These are phyloP conservation scores for Myrica gale DNA, from an alignment of 306 rosid species.

Conservation along the genomic window DNA sequence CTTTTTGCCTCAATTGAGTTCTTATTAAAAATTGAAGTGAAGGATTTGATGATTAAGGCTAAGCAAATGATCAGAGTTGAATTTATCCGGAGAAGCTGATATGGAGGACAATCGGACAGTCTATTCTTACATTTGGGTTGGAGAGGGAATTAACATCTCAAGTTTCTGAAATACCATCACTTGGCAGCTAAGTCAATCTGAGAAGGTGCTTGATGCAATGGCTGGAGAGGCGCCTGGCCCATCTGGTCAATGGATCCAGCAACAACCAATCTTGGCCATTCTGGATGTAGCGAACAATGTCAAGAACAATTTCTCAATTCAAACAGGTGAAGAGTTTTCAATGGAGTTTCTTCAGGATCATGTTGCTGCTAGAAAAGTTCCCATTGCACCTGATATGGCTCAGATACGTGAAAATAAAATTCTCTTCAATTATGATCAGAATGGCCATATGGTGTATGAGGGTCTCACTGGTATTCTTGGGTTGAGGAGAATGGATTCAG, in stretches of 20 bases:
- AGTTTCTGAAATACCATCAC: slow-evolving; percentile 22
- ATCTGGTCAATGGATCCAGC: slow-evolving; percentile 38
- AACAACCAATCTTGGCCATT: slow-evolving; percentile 28
- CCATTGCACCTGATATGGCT: slow-evolving; percentile 26
- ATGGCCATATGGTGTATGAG: slow-evolving; percentile 43
- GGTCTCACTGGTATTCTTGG: slow-evolving; percentile 55
- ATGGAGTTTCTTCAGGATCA: slow-evolving; percentile 44
- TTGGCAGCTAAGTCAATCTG: slow-evolving; percentile 48
- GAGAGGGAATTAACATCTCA: slow-evolving; percentile 33
- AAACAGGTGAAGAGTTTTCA: slow-evolving; percentile 41
- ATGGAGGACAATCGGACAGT: slow-evolving; percentile 14
- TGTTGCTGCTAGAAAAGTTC: slow-evolving; percentile 34
- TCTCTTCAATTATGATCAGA: slow-evolving; percentile 37
- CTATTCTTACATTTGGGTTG: slow-evolving; percentile 8
- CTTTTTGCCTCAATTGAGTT: slow-evolving; percentile 21
- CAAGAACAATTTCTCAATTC: slow-evolving; percentile 31
- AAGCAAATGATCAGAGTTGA: slow-evolving; percentile 25
- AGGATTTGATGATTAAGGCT: slow-evolving; percentile 15
- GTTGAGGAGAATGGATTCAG: slow-evolving; percentile 58
- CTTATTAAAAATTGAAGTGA: slow-evolving; percentile 13
- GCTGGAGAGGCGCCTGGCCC: slow-evolving; percentile 33
- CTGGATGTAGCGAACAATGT: slow-evolving; percentile 35
- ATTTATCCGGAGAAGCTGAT: background rate
- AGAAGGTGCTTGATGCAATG: slow-evolving; percentile 38
- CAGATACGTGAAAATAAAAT: slow-evolving; percentile 31